phyloP scores from a whole-genome alignment of 2,329 filamentous ascomycete species.

The Venturia aucupariae region DNA sequence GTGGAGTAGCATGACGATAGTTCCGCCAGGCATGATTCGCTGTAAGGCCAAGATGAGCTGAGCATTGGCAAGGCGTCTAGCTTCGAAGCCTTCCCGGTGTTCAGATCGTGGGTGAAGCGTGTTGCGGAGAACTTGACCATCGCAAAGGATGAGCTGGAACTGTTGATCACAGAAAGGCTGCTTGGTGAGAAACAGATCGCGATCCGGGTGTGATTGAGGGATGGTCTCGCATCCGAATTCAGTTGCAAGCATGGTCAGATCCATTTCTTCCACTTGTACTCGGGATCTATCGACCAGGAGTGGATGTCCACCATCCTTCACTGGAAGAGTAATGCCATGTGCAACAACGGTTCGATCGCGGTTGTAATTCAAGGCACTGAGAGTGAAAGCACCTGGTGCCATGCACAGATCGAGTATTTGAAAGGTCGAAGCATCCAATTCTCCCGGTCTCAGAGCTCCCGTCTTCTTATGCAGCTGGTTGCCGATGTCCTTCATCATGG shows the following conservation, averaged over 20 bases:
- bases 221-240: conserved; percentile 24
- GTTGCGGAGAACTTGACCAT: conserved; percentile 36
- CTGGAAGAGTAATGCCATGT: conserved; percentile 35
- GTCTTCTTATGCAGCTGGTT: conserved; percentile 32
- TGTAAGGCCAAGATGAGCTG: conserved; percentile 41
- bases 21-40: conserved; percentile 38
- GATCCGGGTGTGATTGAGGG: conserved; percentile 19
- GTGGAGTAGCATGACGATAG: conserved; percentile 44
- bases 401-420: conserved; percentile 46
- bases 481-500: conserved; percentile 38
- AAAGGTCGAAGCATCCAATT: neutral
- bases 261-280: conserved; percentile 18
- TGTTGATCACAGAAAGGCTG: conserved; percentile 20
- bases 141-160: conserved; percentile 41
- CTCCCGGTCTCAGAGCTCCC: conserved; percentile 24
- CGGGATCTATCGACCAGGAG: too few species aligned
- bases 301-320: conserved; percentile 34
- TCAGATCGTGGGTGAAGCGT: conserved; percentile 21
- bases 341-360: conserved; percentile 24
- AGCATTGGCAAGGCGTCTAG: conserved; percentile 19
- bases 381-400: conserved; percentile 46
- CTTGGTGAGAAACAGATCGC: conserved; percentile 14
- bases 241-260: conserved; percentile 43
- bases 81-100: conserved; percentile 29
- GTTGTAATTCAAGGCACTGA: conserved; percentile 29